Evolutionary conservation across 768 basidiomycete species (phyloP), one percentile per base, ranked within the genome.

Genomic region (Naganishia friedmannii): DNA sequence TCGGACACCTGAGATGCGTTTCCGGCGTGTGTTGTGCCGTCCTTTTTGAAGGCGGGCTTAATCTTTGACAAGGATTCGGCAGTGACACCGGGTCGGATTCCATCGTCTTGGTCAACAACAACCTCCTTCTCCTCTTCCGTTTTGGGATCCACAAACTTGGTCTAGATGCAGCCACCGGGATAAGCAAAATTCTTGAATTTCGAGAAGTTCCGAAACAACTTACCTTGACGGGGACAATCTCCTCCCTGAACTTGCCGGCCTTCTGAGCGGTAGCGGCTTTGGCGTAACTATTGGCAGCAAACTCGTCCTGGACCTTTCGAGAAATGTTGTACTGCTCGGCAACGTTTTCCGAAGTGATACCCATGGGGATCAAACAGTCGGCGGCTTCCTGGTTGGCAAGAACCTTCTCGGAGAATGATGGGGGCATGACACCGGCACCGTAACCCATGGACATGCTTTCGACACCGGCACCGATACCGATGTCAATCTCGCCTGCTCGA

Each of bases 281-380:
- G 45, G 85, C 87, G 80, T 94, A 93, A 9, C 92, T 94, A 65
- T 90, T 87, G 65, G 91, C 85, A 0, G 94, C 94, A 77, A 91
- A 94, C 67, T 91, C 85, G 79, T 98, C 95, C 81, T 97, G 94
- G 74, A 85, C 88, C 77, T 87, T 83, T 42, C 94, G 88, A 4
- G 91, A 84, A 69, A 99, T 60, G 37, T 80, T 77, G 77, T 83
- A 84, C 69, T 83, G 74, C 55, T 80, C 79, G 37, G 84, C 84
- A 31, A 85, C 83, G 73, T 84, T 84, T 77, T 85, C 84, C 42
- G 79, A 80, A 57, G 83, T 81, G 73, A 82, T 79, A 65, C 93
- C 93, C 93, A 93, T 93, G 82, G 67, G 87, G 54, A 80, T 88
- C 77, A 83, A 73, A 73, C 84, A 82, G 70, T 85, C 85, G 0